Base-by-base conservation (phyloP, 2,329 filamentous ascomycete genomes). In the Neofusicoccum ribis region DNA sequence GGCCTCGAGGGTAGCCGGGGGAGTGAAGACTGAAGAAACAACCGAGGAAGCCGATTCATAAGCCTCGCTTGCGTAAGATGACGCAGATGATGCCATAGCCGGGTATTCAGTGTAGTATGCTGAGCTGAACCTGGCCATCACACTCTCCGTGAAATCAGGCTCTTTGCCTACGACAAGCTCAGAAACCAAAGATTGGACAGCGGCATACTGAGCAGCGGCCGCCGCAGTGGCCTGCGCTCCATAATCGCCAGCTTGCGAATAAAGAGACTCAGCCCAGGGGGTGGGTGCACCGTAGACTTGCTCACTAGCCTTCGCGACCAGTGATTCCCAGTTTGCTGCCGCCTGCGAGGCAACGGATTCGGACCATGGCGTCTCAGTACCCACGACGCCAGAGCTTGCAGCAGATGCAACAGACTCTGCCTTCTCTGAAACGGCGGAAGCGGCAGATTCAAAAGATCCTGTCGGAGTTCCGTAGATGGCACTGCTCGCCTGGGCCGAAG, bases 141-240 rank as follows among this genome's bases (percentile, higher is more conserved):
- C 89, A 66, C 90, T 93, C 72, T 96, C 91, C 0, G 89, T 93
- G 71, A 92, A 96, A 14, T 88, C 87, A 0, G 91, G 89, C 73
- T 96, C 92, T 75, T 89, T 92, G 62, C 91, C 92, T 46, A 84
- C 79, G 14, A 96, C 82, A 1, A 96, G 81, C 76, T 96, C 92
- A 1, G 89, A 90, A 14, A 96, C 84, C 1, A 95, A 84, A 12
- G 85, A 86, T 73, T 89, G 88, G 5, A 96, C 84, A 31, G 87
- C 87, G 5, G 85, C 84, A 69, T 91, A 93, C 70, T 92, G 89
- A 54, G 85, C 82, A 5, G 82, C 81, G 0, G 86, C 86, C 46
- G 83, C 83, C 20, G 84, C 84, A 1, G 88, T 88, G 5, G 86
- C 89, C 49, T 88, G 86, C 11, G 85, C 84, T 20, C 85, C 85